Evolutionary conservation across 305 asterid species (phyloP), one percentile per base, ranked within the genome.

Genomic region (Fraxinus baroniana): DNA sequence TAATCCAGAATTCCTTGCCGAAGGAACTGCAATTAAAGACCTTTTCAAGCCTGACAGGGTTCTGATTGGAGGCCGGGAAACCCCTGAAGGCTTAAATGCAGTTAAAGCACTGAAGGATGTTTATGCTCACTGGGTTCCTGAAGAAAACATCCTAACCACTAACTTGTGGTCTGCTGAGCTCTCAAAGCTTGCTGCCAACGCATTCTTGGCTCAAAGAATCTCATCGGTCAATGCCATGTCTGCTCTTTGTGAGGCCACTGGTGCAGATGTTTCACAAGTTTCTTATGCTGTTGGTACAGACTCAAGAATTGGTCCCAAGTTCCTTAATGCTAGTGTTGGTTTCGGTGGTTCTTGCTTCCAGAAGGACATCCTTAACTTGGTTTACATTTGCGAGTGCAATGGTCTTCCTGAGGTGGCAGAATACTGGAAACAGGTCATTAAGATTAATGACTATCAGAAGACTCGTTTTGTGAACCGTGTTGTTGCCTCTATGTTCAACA

Each of bases 271-370:
- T 49, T 71, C 90, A 26, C 86, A 94, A 83, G 98, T 94, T 72
- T 80, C 98, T 32, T 93, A 86, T 46, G 97, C 98, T 33, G 93
- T 94, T 55, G 98, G 98, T 30, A 93, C 90, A 70, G 98, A 94
- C 90, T 36, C 95, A 0, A 91, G 98, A 83, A 94, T 94, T 24
- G 98, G 97, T 30, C 92, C 93, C 83, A 94, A 91, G 90, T 94
- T 94, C 87, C 90, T 94, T 13, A 93, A 93, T 22, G 90, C 98
- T 17, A 91, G 97, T 84, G 98, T 94, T 46, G 98, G 98, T 73
- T 94, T 94, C 66, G 97, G 98, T 60, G 98, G 98, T 10, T 94
- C 98, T 85, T 94, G 98, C 89, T 94, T 94, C 91, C 98, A 94
- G 90, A 94, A 94, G 89, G 98, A 94, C 86, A 94, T 94, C 76